Percentiles rank a stretch among this genome's conserved stretches.
These are phyloP conservation scores for Boehmeria nivea DNA, from an alignment of 306 rosid genomes.

Conservation along the genomic window DNA sequence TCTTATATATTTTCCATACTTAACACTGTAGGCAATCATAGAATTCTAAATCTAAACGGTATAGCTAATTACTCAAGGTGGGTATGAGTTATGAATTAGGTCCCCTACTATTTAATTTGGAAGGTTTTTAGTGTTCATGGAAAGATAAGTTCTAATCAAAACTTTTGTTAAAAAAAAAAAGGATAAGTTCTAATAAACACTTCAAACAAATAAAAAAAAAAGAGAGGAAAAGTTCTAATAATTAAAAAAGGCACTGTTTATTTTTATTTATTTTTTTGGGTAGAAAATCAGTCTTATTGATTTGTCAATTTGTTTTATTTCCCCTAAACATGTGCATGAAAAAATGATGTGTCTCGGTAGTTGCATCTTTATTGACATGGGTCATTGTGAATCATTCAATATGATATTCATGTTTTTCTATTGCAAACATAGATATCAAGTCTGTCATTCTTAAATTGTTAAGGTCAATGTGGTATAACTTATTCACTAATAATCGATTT, in stretches of 20 bases:
- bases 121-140: not conserved
- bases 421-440: not conserved
- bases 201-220: no score
- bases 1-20: not conserved
- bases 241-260: no score
- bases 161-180: no score
- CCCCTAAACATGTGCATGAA: not conserved
- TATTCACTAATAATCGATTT: not conserved
- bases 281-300: not conserved
- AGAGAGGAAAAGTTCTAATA: no score
- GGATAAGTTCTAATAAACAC: no score
- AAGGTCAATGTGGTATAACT: slow-evolving; percentile 1
- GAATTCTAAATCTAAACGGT: not conserved
- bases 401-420: not conserved
- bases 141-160: not conserved
- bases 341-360: slow-evolving; percentile 2
- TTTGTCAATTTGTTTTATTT: not conserved
- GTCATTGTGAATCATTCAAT: not conserved
- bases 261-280: not conserved
- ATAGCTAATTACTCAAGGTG: not conserved
- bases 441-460: slow-evolving; percentile 1
- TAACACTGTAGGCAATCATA: not conserved
- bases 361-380: slow-evolving; percentile 4
- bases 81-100: not conserved
- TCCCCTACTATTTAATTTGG: not conserved